A percentile compares a stretch with the other conserved stretches of the same genome.
phyloP scores from a whole-genome alignment of 2,329 filamentous ascomycete species.

The Bipolaris victoriae region DNA sequence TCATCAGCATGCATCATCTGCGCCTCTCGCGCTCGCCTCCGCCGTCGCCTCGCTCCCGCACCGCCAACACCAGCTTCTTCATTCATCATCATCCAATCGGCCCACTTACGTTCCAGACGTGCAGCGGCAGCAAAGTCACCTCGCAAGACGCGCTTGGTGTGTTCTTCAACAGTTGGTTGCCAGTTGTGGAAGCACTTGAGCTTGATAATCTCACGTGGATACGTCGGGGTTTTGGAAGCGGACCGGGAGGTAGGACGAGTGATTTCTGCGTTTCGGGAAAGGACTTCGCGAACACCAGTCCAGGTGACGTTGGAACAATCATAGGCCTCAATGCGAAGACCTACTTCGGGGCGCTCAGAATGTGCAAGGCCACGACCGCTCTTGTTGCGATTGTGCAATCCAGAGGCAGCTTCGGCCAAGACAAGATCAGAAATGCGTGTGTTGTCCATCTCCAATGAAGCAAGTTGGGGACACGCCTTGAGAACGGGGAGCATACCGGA shows the following conservation, averaged over 20 bases:
- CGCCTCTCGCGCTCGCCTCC: constrained; percentile 80
- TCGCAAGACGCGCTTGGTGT: constrained; percentile 81
- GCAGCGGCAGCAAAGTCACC: constrained; percentile 77
- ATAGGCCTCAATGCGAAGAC: constrained; percentile 80
- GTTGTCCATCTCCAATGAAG: constrained; percentile 86
- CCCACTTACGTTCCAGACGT: constrained; percentile 89
- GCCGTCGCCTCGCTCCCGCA: constrained; percentile 67
- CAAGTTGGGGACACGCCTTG: constrained; percentile 72
- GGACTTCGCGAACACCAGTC: constrained; percentile 85
- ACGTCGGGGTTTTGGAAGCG: constrained; percentile 54
- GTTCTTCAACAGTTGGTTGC: constrained; percentile 93
- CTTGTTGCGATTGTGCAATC: constrained; percentile 71
- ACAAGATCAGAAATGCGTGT: constrained; percentile 87
- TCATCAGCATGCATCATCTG: constrained; percentile 81
- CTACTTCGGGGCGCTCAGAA: constrained; percentile 54
- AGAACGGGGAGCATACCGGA: constrained; percentile 82
- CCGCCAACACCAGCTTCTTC: constrained; percentile 80
- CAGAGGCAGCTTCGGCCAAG: constrained; percentile 82
- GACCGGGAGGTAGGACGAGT: constrained; percentile 55
- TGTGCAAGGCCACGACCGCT: constrained; percentile 42
- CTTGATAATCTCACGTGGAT: constrained; percentile 78
- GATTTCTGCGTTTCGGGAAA: constrained; percentile 82
- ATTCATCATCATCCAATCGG: constrained; percentile 88
- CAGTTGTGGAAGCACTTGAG: constrained; percentile 95
- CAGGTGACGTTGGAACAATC: constrained; percentile 93